These are phyloP conservation scores for Salisapilia sapeloensis DNA, from an alignment of 352 stramenopile species.

Conservation along the genomic window DNA sequence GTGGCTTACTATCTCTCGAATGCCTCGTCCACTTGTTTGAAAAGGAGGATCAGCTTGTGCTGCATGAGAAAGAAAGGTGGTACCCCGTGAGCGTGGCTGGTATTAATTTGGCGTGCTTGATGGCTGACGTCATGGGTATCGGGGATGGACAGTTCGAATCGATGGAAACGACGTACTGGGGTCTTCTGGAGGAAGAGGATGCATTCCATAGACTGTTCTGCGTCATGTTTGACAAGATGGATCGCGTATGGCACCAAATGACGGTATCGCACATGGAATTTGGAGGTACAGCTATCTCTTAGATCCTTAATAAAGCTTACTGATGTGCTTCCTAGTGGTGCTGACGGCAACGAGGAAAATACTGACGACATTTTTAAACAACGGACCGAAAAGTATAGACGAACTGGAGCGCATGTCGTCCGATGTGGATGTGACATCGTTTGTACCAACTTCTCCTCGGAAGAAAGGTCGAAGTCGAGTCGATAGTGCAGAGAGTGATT, in stretches of 20 bases:
- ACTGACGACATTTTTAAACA: too few relatives aligned
- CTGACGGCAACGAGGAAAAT: constrained; percentile 52
- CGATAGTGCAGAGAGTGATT: too few relatives aligned
- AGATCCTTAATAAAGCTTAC: background rate
- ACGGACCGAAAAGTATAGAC: too few relatives aligned
- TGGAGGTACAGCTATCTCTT: constrained; percentile 16
- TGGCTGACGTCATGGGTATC: constrained; percentile 46
- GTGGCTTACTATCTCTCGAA: constrained; percentile 63
- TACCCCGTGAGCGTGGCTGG: constrained; percentile 69
- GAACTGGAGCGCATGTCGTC: too few relatives aligned
- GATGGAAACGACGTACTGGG: constrained; percentile 29
- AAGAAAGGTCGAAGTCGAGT: too few relatives aligned
- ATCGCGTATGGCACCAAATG: constrained; percentile 58
- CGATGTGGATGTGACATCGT: too few relatives aligned
- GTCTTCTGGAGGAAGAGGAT: constrained; percentile 67
- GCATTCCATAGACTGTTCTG: constrained; percentile 74
- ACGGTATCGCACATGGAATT: constrained; percentile 82
- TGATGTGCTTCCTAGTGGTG: constrained; percentile 24
- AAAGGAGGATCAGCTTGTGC: constrained; percentile 49
- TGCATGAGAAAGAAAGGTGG: constrained; percentile 41
- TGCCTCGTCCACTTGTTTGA: constrained; percentile 74
- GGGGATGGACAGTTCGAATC: constrained; percentile 36
- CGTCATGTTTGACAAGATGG: constrained; percentile 65
- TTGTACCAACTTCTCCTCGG: too few relatives aligned
- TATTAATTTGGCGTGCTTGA: constrained; percentile 74